phyloP scores from a whole-genome alignment of 2,329 filamentous ascomycete genomes.

The Myriangium duriaei region DNA sequence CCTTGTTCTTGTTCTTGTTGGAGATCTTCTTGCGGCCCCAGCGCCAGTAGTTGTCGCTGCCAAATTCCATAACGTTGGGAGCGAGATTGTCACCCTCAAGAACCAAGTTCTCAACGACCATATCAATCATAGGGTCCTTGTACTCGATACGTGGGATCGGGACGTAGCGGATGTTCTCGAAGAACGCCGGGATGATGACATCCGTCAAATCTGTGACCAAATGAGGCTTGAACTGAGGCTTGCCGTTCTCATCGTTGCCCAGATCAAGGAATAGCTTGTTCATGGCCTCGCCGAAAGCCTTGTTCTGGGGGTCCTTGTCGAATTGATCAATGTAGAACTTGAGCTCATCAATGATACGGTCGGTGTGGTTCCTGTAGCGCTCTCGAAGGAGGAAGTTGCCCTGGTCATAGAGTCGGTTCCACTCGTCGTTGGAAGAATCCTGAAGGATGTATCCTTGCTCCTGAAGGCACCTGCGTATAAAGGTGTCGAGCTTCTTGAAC shows the following conservation, averaged over 20 bases:
- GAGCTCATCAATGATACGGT: constrained; percentile 76
- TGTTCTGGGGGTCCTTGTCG: constrained; percentile 77
- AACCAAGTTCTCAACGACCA: constrained; percentile 85
- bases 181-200: constrained; percentile 68
- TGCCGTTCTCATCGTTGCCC: constrained; percentile 76
- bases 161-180: constrained; percentile 80
- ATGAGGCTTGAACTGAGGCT: constrained; percentile 82
- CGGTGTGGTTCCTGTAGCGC: constrained; percentile 75
- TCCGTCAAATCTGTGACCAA: constrained; percentile 79
- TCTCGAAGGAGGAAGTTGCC: constrained; percentile 78
- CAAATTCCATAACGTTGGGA: constrained; percentile 80
- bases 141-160: constrained; percentile 92
- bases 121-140: constrained; percentile 70
- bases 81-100: constrained; percentile 95
- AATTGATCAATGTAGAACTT: constrained; percentile 87
- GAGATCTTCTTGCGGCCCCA: constrained; percentile 82
- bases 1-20: constrained; percentile 70
- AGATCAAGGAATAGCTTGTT: constrained; percentile 81
- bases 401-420: constrained; percentile 73
- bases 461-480: constrained; percentile 70
- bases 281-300: constrained; percentile 59
- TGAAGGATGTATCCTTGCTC: constrained; percentile 87
- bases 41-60: constrained; percentile 86
- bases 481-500: constrained; percentile 70
- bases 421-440: constrained; percentile 65